These are phyloP conservation scores for Candida odintsovae DNA, from an alignment of 805 yeast genomes.

Conservation along the genomic window DNA sequence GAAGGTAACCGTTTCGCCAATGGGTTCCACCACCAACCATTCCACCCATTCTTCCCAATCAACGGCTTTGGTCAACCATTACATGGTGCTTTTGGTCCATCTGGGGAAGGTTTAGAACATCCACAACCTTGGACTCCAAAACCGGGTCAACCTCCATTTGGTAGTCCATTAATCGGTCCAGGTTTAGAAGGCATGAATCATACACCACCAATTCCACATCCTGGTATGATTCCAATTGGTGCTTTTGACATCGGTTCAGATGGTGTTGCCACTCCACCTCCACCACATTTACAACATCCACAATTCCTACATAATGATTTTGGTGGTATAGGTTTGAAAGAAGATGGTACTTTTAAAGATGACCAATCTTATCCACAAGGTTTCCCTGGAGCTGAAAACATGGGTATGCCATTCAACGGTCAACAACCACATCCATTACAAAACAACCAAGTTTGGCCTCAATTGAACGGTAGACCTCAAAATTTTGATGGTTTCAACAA, in stretches of 20 bases:
- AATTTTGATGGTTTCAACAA: constrained; percentile 10
- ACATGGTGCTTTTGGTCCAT: constrained; percentile 15
- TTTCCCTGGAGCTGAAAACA: constrained; percentile 13
- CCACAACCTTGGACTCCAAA: constrained; percentile 22
- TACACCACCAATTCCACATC: constrained; percentile 21
- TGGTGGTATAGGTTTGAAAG: constrained; percentile 12
- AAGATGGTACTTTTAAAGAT: constrained; percentile 8
- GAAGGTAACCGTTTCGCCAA: constrained; percentile 10
- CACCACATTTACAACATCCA: not conserved
- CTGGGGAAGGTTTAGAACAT: constrained; percentile 12
- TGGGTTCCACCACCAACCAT: constrained; percentile 18
- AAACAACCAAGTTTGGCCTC: constrained; percentile 22
- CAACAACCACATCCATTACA: constrained; percentile 15
- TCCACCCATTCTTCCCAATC: constrained; percentile 24
- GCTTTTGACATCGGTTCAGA: constrained; percentile 24
- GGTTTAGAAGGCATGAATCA: constrained; percentile 14
- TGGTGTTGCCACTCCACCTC: constrained; percentile 14
- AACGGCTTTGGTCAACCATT: constrained; percentile 25
- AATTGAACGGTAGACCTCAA: constrained; percentile 17
- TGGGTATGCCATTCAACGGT: constrained; percentile 3
- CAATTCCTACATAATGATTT: constrained; percentile 7
- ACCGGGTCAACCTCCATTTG: constrained; percentile 18
- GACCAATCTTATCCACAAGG: constrained; percentile 4
- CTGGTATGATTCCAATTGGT: constrained; percentile 22
- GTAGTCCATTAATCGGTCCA: constrained; percentile 6